Evolutionary conservation across 1,139 yeast species (phyloP), one percentile per base, ranked within the genome.

Genomic region (Sugiyamaella grinbergsii): DNA sequence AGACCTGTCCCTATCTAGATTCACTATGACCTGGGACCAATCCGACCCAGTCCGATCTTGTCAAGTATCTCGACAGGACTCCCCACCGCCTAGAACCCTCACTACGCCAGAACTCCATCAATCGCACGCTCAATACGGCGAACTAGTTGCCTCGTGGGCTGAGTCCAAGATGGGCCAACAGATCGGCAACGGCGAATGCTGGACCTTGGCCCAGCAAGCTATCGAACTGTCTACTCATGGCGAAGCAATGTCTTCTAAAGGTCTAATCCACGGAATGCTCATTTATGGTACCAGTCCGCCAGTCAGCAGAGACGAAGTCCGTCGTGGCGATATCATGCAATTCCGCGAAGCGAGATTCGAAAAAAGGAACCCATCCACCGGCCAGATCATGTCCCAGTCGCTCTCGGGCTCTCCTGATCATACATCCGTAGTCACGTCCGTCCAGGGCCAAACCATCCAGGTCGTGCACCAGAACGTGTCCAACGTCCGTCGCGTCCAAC

Each of bases 131-230:
- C 67, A 63, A 16, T 76, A 74, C 49, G 74, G 76, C 47, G 64
- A 73, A 23, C 67, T 66, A 39, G 77, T 84, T 8, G 89, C 87
- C 3, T 66, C 75, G 19, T 84, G 88, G 87, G 73, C 81, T 58
- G 85, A 82, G 59, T 75, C 75, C 36, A 74, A 74, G 40, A 61
- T 70, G 42, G 85, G 85, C 1, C 71, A 73, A 42, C 73, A 73
- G 50, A 85, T 85, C 5, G 88, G 87, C 1, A 68, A 78, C 47
- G 93, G 93, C 7, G 91, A 85, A 62, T 85, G 93, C 67, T 85
- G 91, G 91, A 85, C 86, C 38, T 72, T 85, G 53, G 91, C 89
- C 1, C 76, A 76, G 48, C 80, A 81, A 49, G 88, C 89, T 0
- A 70, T 84, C 34, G 69, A 71, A 45, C 75, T 78, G 52, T 82